These are phyloP conservation scores for Linum usitatissimum DNA, from an alignment of 345 rosid species.

Conservation along the genomic window DNA sequence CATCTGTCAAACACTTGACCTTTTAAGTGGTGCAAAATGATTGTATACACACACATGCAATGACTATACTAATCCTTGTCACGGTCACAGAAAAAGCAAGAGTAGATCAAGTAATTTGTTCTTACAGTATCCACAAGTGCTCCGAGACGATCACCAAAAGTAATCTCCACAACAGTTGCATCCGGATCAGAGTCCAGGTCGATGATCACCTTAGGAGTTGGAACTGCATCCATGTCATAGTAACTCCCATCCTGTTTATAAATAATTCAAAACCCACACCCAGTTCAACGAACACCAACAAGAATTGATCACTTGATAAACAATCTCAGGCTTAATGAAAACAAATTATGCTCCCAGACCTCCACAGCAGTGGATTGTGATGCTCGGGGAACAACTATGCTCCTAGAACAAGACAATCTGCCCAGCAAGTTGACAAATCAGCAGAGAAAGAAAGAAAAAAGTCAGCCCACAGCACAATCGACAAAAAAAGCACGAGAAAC, in stretches of 20 bases:
- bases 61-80: too few relatives aligned
- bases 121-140: slow-evolving; percentile 86
- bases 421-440: neutral
- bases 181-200: slow-evolving; percentile 86
- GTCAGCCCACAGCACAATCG: neutral
- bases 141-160: slow-evolving; percentile 97
- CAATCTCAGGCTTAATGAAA: neutral
- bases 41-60: neutral
- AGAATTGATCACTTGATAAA: neutral
- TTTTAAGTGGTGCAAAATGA: slow-evolving; percentile 7
- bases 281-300: neutral
- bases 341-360: neutral
- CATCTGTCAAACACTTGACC: slow-evolving; percentile 42
- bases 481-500: too few relatives aligned
- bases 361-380: neutral
- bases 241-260: slow-evolving; percentile 36
- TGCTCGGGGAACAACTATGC: neutral
- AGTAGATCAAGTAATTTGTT: neutral
- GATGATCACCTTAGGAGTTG: slow-evolving; percentile 66
- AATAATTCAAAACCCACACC: neutral
- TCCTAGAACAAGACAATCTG: slow-evolving; percentile 2
- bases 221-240: slow-evolving; percentile 18
- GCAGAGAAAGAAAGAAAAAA: neutral
- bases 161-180: slow-evolving; percentile 73
- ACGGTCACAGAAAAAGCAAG: neutral